Percentiles rank a stretch among this genome's conserved stretches.
Evolutionary conservation across 2,329 filamentous ascomycete genomes (phyloP).

Genomic region (Tolypocladium guangdongense): DNA sequence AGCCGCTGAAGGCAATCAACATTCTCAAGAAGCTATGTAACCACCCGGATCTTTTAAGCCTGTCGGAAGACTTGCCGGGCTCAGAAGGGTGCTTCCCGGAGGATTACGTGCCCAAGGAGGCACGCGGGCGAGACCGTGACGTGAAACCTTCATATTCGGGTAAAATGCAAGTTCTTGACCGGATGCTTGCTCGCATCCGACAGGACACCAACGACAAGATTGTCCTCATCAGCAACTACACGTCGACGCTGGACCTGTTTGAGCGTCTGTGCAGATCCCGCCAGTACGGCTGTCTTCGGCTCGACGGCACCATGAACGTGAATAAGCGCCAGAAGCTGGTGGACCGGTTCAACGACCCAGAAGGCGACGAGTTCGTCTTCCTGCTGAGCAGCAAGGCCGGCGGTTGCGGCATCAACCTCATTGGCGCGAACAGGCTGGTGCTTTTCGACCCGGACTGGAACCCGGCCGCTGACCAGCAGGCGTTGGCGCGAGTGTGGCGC

Average conservation of each 20-base stretch:
- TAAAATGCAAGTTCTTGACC: constrained; percentile 96
- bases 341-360: constrained; percentile 92
- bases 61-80: constrained; percentile 75
- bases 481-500: constrained; percentile 93
- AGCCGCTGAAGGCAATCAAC: constrained; percentile 92
- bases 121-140: constrained; percentile 80
- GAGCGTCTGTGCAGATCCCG: constrained; percentile 79
- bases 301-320: constrained; percentile 96
- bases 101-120: constrained; percentile 80
- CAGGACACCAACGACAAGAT: constrained; percentile 98
- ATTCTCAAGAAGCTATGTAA: constrained; percentile 98
- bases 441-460: constrained; percentile 99
- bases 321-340: constrained; percentile 95
- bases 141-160: constrained; percentile 94
- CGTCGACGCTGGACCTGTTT: constrained; percentile 89
- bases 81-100: constrained; percentile 72
- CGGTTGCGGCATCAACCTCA: constrained; percentile 90
- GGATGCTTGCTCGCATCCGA: constrained; percentile 92
- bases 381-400: constrained; percentile 94
- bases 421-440: constrained; percentile 87
- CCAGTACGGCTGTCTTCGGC: constrained; percentile 73
- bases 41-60: constrained; percentile 82
- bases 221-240: constrained; percentile 97
- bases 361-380: constrained; percentile 85
- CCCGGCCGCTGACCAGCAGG: constrained; percentile 93